Evolutionary conservation across 2,329 filamentous ascomycete species (phyloP).

Genomic region (Exserohilum turcica): DNA sequence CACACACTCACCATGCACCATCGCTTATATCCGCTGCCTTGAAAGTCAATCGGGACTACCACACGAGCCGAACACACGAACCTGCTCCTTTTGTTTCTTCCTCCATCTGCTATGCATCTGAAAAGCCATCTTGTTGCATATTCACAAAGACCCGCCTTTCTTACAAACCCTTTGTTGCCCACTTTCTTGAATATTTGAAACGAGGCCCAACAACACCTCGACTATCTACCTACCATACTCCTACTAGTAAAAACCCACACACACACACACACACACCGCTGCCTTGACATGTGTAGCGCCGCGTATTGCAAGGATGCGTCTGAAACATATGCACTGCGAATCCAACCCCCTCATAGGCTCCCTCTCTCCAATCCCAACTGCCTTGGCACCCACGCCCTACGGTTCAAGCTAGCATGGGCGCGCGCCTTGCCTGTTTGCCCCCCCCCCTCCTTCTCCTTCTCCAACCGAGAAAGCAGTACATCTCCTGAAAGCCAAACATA

Average conservation of each 20-base stretch:
- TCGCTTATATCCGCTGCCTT: constrained; percentile 8
- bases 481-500: constrained; percentile 11
- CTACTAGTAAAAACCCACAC: too few species aligned
- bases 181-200: too few species aligned
- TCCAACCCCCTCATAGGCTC: constrained; percentile 20
- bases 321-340: constrained; percentile 23
- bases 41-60: constrained; percentile 1
- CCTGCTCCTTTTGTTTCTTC: background rate
- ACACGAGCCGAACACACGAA: constrained; percentile 1
- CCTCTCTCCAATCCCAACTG: constrained; percentile 21
- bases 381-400: too few species aligned
- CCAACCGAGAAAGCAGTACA: constrained; percentile 18
- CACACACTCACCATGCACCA: background rate
- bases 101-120: background rate
- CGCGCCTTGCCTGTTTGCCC: too few species aligned
- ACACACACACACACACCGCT: constrained; percentile 13
- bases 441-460: too few species aligned
- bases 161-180: too few species aligned
- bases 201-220: constrained; percentile 1
- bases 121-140: too few species aligned
- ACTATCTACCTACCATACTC: background rate
- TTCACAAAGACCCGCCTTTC: too few species aligned
- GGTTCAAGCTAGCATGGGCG: constrained; percentile 24
- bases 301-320: constrained; percentile 10
- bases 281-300: constrained; percentile 14